Base-by-base conservation (phyloP, 148 eudicot species). In the Spergularia bocconei region DNA sequence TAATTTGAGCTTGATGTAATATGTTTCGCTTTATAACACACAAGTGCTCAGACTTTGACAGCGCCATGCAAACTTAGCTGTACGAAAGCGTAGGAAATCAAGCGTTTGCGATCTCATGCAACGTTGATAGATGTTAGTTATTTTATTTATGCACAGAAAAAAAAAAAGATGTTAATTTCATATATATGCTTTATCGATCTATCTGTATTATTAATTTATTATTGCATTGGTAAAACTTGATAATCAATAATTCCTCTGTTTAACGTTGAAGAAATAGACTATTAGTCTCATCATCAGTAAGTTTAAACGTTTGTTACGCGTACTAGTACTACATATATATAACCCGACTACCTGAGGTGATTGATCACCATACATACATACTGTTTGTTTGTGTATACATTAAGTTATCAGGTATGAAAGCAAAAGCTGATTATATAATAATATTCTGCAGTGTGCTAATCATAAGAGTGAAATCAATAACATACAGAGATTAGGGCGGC, bases 1-100 rank as follows among this genome's bases (percentile, higher is more conserved):
- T 52, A 70, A 76, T 63, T 64, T 71, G 63, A 69, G 2, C 1
- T 79, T 68, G 82, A 79, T 75, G 82, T 79, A 79, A 70, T 69
- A 54, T 79, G 75, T 75, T 79, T 63, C 67, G 62, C 69, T 44
- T 74, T 60, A 52, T 41, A 74, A 53, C 54, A 54, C 54, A 54
- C 52, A 41, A 61, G 41, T 54, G 36, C 52, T 63, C 71, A 78
- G 75, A 75, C 78, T 75, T 63, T 13, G 60, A 75, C 76, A 75
- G 36, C 50, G 21, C 54, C 80, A 77, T 21, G 20, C 68, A 63
- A 33, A 25, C 15, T 61, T 71, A 77, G 75, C 47, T 70, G 75
- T 70, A 61, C n/a, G 16, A 62, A 59, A 61, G 17, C 63, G 59
- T 69, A 63, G 33, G 19, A 39, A 38, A 23, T 67, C 54, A 57